Conservation (phyloP, 495 filamentous ascomycete genomes). For the Aspergillus cristatus region DNA sequence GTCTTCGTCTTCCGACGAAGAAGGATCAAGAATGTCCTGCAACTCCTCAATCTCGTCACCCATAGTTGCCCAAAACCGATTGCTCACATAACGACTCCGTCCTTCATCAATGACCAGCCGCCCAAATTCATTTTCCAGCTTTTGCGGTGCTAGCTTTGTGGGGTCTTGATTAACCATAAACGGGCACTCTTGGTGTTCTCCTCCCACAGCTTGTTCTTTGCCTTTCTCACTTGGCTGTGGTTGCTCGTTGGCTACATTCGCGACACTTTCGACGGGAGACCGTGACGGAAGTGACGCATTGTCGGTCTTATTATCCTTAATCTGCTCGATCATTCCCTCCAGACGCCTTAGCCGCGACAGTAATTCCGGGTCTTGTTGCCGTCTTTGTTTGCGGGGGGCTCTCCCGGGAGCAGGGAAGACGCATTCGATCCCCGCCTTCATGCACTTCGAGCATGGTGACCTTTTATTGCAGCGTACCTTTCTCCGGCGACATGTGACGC, state of each 20-base stretch:
- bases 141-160: slow-evolving; percentile 16
- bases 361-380: slow-evolving; percentile 64
- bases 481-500: slow-evolving; percentile 71
- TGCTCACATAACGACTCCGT: slow-evolving; percentile 77
- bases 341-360: slow-evolving; percentile 67
- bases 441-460: slow-evolving; percentile 76
- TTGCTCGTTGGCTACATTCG: too few relatives aligned
- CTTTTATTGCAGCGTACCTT: slow-evolving; percentile 88
- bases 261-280: too few relatives aligned
- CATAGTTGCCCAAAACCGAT: slow-evolving; percentile 80
- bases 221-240: too few relatives aligned
- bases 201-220: slow-evolving; percentile 5
- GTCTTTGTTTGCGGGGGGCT: slow-evolving; percentile 61
- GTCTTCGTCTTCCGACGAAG: slow-evolving; percentile 57
- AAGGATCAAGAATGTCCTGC: slow-evolving; percentile 57
- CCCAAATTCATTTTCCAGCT: slow-evolving; percentile 62
- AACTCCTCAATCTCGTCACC: slow-evolving; percentile 78
- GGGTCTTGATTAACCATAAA: slow-evolving; percentile 15
- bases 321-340: slow-evolving; percentile 69
- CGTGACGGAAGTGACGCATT: slow-evolving; percentile 3
- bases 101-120: slow-evolving; percentile 76
- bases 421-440: slow-evolving; percentile 68
- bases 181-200: slow-evolving; percentile 15
- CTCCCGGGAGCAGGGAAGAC: slow-evolving; percentile 76
- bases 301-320: slow-evolving; percentile 28